phyloP scores from a whole-genome alignment of 2,329 filamentous ascomycete species.

The Paradendryphiella salina region DNA sequence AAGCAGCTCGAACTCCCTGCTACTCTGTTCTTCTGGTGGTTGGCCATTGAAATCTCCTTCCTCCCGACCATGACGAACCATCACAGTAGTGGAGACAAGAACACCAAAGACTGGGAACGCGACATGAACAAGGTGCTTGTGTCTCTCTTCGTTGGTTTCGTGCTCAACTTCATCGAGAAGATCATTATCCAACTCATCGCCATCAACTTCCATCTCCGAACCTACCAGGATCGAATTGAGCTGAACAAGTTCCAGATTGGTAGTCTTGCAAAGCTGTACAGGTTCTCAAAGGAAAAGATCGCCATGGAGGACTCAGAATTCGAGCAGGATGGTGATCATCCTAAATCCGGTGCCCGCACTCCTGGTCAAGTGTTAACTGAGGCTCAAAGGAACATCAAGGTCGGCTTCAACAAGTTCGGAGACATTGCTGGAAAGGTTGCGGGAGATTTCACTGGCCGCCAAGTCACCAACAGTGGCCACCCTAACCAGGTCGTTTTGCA shows the following conservation, averaged over 20 bases:
- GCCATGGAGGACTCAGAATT: slow-evolving; percentile 76
- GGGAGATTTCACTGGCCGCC: slow-evolving; percentile 84
- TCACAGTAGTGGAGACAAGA: slow-evolving; percentile 57
- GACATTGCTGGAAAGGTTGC: slow-evolving; percentile 84
- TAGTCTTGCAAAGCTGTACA: slow-evolving; percentile 66
- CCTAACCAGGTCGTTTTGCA: slow-evolving; percentile 83
- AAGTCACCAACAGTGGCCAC: slow-evolving; percentile 69
- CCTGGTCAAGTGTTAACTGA: slow-evolving; percentile 71
- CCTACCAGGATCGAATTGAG: slow-evolving; percentile 87
- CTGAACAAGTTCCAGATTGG: slow-evolving; percentile 89
- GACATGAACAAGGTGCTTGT: slow-evolving; percentile 85
- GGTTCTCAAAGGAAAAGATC: slow-evolving; percentile 66
- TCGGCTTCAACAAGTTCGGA: slow-evolving; percentile 77
- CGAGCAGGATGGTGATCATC: slow-evolving; percentile 56
- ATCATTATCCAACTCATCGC: slow-evolving; percentile 94
- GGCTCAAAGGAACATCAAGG: slow-evolving; percentile 72
- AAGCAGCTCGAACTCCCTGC: slow-evolving; percentile 81
- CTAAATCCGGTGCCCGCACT: slow-evolving; percentile 67
- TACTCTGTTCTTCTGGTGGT: slow-evolving; percentile 88
- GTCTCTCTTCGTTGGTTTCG: slow-evolving; percentile 75
- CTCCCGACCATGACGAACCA: slow-evolving; percentile 76
- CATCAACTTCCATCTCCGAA: slow-evolving; percentile 87
- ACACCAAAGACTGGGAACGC: slow-evolving; percentile 68
- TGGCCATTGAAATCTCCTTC: slow-evolving; percentile 84
- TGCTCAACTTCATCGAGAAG: slow-evolving; percentile 87